Evolutionary conservation across 176 grass and related monocot species (phyloP), one percentile per base, ranked within the genome.

Genomic region (Neostapfia colusana): DNA sequence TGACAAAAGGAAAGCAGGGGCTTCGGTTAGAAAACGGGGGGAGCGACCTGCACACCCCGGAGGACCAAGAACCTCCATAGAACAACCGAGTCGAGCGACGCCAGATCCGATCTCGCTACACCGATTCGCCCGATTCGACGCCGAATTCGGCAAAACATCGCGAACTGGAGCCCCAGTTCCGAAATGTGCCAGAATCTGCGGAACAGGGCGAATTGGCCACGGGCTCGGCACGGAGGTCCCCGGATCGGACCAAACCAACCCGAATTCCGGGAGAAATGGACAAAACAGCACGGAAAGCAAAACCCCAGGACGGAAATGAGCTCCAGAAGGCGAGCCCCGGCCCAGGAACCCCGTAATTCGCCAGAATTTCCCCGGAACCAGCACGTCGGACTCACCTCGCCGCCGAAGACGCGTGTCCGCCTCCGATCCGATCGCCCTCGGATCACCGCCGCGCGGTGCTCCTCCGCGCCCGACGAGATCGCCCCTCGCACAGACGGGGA

Each of bases 391-490:
- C 85, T 88, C 82, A 91, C 85, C 85, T 88, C 75, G 60, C 45
- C 56, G 77, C 54, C 61, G 65, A 63, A 57, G 85, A 82, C 73
- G 60, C 70, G 18, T 65, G 54, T 9, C 67, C 66, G 35, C 7
- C 75, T 71, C 76, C 72, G 87, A 85, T 71, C 76, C 72, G 87
- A 85, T 89, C 82, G 71, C 11, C 81, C 44, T 74, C 81, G 20
- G 72, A 84, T 81, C 62, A 65, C 68, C 73, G 26, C 66, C 37
- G 20, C 27, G 45, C 70, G 5, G 24, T 14, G 42, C 58, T 44
- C 36, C 48, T 53, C 44, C 46, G 56, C 75, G 41, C 72, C 73
- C 43, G 51, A 4, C 46, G 65, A 70, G 78, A 84, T 84, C 71
- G 36, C 31, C 71, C 36, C 65, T 12, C 46, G 31, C 21, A 1